A percentile compares a stretch with the other conserved stretches of the same genome.
Conservation (phyloP, 1,284 basidiomycete species). For the Tylopilus sp. region DNA sequence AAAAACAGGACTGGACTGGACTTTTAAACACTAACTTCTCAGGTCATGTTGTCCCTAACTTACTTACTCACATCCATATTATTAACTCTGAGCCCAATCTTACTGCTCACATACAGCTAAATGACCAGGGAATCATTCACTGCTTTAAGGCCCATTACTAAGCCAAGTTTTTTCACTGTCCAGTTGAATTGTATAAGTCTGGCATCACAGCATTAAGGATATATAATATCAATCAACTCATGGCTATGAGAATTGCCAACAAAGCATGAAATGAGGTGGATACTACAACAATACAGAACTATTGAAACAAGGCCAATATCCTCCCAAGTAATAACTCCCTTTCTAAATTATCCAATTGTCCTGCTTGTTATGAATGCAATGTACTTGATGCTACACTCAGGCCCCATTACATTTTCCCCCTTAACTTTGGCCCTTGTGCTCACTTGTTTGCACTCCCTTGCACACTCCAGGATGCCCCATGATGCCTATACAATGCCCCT, state of each 20-base stretch:
- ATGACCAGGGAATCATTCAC: constrained; percentile 14
- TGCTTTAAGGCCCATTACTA: constrained; percentile 14
- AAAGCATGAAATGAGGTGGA: constrained; percentile 21
- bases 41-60: neutral
- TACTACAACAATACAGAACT: constrained; percentile 19
- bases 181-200: constrained; percentile 34
- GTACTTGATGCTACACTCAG: too few species aligned
- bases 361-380: too few species aligned
- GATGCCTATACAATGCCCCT: too few species aligned
- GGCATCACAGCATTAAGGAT: constrained; percentile 36
- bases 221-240: constrained; percentile 46
- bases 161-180: neutral
- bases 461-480: too few species aligned
- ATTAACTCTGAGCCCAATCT: constrained; percentile 12
- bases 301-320: constrained; percentile 23
- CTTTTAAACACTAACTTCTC: constrained; percentile 11
- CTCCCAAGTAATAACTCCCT: neutral
- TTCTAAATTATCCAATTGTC: too few species aligned
- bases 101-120: constrained; percentile 7
- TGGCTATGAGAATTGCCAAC: constrained; percentile 42
- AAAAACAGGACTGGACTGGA: too few species aligned
- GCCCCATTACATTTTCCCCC: too few species aligned
- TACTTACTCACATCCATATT: constrained; percentile 10
- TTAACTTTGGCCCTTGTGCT: too few species aligned
- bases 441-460: too few species aligned